Conservation (phyloP, 169 alveolate genomes). For the Plasmodium berghei region DNA sequence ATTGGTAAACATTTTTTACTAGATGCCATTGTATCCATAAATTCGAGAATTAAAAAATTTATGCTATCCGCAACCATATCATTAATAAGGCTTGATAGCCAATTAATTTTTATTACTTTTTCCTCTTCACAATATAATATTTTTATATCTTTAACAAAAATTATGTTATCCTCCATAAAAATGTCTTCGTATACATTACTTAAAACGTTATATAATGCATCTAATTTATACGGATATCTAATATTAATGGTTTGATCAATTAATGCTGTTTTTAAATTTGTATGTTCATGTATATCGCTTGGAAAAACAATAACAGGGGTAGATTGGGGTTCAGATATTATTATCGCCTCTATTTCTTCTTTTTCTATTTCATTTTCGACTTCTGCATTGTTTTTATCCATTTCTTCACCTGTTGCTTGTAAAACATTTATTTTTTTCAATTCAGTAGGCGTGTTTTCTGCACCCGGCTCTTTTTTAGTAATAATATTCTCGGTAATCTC, state of each 20-base stretch:
- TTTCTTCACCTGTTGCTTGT: not conserved
- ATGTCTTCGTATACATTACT: slow-evolving; percentile 79
- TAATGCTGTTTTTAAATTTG: slow-evolving; percentile 75
- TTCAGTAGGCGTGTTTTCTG: not conserved
- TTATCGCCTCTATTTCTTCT: slow-evolving; percentile 71
- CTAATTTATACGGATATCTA: slow-evolving; percentile 75
- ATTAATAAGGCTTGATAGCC: slow-evolving; percentile 82
- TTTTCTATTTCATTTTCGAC: not conserved
- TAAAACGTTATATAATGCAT: slow-evolving; percentile 68
- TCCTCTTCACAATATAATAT: slow-evolving; percentile 15
- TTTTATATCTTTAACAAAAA: slow-evolving; percentile 55
- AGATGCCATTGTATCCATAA: slow-evolving; percentile 38
- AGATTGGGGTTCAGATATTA: slow-evolving; percentile 71
- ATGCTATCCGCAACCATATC: slow-evolving; percentile 86
- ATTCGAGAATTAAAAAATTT: slow-evolving; percentile 80
- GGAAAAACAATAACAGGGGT: slow-evolving; percentile 77
- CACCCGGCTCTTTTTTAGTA: not conserved
- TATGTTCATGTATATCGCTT: slow-evolving; percentile 79
- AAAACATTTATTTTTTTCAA: not conserved
- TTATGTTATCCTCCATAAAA: slow-evolving; percentile 54
- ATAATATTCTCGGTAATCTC: not conserved
- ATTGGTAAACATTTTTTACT: slow-evolving; percentile 12
- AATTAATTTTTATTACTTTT: slow-evolving; percentile 57
- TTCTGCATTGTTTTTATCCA: not conserved
- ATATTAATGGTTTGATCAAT: slow-evolving; percentile 81